phyloP scores from a whole-genome alignment of 768 basidiomycete species.

The Calvatia gigantea region DNA sequence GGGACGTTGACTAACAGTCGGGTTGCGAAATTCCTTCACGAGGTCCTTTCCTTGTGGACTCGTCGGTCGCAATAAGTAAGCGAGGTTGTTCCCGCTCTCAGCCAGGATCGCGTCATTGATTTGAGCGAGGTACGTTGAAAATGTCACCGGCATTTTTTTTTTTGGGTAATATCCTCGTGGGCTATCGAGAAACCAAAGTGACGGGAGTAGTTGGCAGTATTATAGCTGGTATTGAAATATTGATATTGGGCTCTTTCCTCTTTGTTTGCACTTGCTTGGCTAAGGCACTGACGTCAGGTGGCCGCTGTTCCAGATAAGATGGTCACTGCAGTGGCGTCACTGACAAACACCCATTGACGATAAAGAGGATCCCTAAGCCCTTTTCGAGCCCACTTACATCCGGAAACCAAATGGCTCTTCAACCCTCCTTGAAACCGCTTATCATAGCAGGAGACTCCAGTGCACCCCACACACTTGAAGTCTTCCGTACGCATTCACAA shows the following conservation, averaged over 20 bases:
- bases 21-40: constrained; percentile 67
- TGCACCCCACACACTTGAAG: constrained; percentile 75
- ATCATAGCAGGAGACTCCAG: constrained; percentile 54
- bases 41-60: constrained; percentile 76
- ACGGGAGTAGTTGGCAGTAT: too few relatives aligned
- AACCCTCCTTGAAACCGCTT: constrained; percentile 66
- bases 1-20: constrained; percentile 30
- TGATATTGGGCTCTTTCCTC: too few relatives aligned
- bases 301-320: neutral
- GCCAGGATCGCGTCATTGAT: constrained; percentile 57
- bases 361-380: neutral
- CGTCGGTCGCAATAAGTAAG: constrained; percentile 72
- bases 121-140: constrained; percentile 56
- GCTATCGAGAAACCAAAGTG: too few relatives aligned
- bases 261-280: neutral
- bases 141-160: constrained; percentile 43
- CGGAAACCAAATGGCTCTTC: constrained; percentile 60
- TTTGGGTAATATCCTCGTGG: neutral
- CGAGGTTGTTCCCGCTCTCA: constrained; percentile 67
- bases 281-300: neutral
- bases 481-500: constrained; percentile 53
- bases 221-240: neutral
- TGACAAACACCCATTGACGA: too few relatives aligned
- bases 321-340: neutral
- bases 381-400: neutral